Conservation (phyloP, 192 early-diverging fungal genomes). For the Backusella sp. region DNA sequence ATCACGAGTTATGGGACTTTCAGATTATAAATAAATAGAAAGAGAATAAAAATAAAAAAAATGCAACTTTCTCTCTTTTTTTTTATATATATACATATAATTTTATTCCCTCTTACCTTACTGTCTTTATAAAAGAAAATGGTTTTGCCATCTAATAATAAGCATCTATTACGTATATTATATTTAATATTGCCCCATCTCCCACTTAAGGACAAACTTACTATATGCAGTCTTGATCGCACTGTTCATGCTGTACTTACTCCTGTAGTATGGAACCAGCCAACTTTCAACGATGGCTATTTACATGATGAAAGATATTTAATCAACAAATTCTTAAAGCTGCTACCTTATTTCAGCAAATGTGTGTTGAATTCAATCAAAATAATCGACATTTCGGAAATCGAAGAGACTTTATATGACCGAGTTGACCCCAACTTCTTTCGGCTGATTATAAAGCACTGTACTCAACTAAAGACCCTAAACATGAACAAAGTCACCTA, state of each 20-base stretch:
- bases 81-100: not conserved
- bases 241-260: not conserved
- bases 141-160: not conserved
- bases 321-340: conserved; percentile 1
- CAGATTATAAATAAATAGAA: not conserved
- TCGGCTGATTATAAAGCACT: not conserved
- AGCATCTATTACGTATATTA: not conserved
- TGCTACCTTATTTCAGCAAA: not conserved
- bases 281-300: not conserved
- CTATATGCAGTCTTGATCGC: not conserved
- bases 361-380: not conserved
- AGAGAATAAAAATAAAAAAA: not conserved
- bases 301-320: not conserved
- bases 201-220: not conserved
- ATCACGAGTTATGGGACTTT: not conserved
- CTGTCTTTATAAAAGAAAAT: not conserved
- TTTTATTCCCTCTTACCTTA: not conserved
- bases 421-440: conserved; percentile 1
- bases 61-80: not conserved
- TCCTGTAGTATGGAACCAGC: not conserved
- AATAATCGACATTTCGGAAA: not conserved
- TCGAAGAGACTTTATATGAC: not conserved
- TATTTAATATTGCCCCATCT: not conserved
- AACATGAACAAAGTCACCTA: not conserved
- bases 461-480: not conserved